phyloP scores from a whole-genome alignment of 139 green algal species.

The Eudorina sp. region DNA sequence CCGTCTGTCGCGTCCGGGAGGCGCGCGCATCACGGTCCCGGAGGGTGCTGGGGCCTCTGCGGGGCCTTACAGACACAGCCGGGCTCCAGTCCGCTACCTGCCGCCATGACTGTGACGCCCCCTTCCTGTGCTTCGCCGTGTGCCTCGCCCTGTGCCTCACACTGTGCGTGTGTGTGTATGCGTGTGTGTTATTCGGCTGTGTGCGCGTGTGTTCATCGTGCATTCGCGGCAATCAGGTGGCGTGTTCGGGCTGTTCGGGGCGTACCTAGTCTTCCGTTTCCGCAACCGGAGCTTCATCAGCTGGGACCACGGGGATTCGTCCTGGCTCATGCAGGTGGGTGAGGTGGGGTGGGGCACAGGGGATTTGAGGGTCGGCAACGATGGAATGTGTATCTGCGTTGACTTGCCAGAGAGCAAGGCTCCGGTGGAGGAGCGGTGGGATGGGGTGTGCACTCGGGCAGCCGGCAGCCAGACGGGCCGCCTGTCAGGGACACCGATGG shows the following conservation, averaged over 20 bases:
- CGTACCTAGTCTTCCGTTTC: slow-evolving; percentile 26
- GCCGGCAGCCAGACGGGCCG: not conserved
- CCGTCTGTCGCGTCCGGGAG: too few species aligned
- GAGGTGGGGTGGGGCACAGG: not conserved
- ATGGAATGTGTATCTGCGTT: not conserved
- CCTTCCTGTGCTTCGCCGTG: not conserved
- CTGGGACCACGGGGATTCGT: not conserved
- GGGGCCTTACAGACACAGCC: not conserved
- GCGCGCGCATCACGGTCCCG: too few species aligned
- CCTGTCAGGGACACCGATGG: not conserved
- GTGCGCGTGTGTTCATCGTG: too few species aligned
- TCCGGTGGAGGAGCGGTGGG: not conserved
- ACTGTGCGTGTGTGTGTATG: too few species aligned
- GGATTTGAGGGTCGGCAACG: not conserved
- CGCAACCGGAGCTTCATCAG: slow-evolving; percentile 26
- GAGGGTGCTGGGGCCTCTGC: not conserved
- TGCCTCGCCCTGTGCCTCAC: too few species aligned
- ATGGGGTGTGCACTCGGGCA: not conserved
- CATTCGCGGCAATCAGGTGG: not conserved
- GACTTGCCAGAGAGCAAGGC: too few species aligned
- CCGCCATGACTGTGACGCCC: not conserved
- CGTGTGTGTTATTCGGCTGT: not conserved
- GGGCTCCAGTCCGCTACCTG: not conserved
- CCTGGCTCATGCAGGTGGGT: slow-evolving; percentile 36
- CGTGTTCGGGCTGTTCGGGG: slow-evolving; percentile 21